Evolutionary conservation across 495 filamentous ascomycete species (phyloP).

Genomic region (Penicillium paradoxum): DNA sequence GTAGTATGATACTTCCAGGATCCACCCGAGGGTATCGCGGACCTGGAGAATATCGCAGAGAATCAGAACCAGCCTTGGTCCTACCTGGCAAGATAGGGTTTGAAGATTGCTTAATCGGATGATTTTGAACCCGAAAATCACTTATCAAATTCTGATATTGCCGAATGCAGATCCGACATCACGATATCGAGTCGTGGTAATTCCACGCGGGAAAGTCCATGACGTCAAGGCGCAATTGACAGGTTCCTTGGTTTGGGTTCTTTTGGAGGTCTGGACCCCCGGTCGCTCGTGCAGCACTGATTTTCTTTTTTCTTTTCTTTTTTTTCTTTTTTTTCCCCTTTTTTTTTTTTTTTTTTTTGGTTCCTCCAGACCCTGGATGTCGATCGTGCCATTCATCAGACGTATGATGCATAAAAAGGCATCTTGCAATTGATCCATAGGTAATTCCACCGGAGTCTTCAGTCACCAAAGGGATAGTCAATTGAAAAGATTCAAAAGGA

Average conservation of each 20-base stretch:
- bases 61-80: too few relatives aligned
- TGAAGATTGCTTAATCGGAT: not conserved
- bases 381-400: not conserved
- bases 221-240: conserved; percentile 24
- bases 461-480: too few relatives aligned
- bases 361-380: not conserved
- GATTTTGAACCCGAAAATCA: not conserved
- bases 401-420: not conserved
- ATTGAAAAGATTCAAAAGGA: too few relatives aligned
- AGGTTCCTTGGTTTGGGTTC: conserved; percentile 25
- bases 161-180: conserved; percentile 2
- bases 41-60: not conserved
- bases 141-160: not conserved
- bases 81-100: not conserved
- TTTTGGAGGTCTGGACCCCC: conserved; percentile 16
- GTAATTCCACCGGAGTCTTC: too few relatives aligned
- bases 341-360: not conserved
- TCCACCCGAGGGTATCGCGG: conserved; percentile 13
- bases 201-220: conserved; percentile 16
- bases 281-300: conserved; percentile 12
- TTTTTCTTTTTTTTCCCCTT: not conserved
- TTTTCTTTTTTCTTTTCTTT: not conserved
- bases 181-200: conserved; percentile 3
- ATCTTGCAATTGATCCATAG: not conserved
- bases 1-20: not conserved